A percentile compares a stretch with the other conserved stretches of the same genome.
Conservation (phyloP, 2,329 filamentous ascomycete genomes). For the Sclerotinia trifoliorum region DNA sequence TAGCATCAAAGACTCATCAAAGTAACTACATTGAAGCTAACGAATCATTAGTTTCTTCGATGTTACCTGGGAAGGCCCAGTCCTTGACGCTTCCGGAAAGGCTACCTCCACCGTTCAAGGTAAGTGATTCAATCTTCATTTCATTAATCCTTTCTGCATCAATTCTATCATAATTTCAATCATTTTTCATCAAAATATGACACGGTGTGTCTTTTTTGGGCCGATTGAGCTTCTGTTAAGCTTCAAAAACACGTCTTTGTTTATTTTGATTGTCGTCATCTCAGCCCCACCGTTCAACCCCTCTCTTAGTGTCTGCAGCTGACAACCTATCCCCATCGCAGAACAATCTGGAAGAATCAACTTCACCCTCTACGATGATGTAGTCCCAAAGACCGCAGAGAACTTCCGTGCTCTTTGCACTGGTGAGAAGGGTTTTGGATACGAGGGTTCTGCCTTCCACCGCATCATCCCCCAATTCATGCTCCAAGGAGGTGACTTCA, state of each 20-base stretch:
- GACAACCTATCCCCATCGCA: constrained; percentile 33
- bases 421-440: constrained; percentile 76
- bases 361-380: constrained; percentile 75
- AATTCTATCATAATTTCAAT: background rate
- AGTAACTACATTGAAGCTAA: constrained; percentile 24
- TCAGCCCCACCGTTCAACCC: constrained; percentile 22
- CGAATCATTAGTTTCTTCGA: constrained; percentile 63
- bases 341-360: constrained; percentile 76
- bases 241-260: constrained; percentile 19
- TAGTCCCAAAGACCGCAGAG: constrained; percentile 92
- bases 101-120: constrained; percentile 57
- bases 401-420: constrained; percentile 96
- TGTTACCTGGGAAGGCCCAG: constrained; percentile 68
- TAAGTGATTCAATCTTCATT: constrained; percentile 46
- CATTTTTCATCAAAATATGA: background rate
- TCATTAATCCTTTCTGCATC: constrained; percentile 18
- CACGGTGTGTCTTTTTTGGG: background rate
- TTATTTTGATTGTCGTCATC: constrained; percentile 30
- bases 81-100: constrained; percentile 59
- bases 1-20: no score
- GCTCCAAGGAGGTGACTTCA: constrained; percentile 96
- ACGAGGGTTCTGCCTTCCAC: constrained; percentile 82
- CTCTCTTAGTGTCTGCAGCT: constrained; percentile 28
- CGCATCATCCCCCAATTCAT: constrained; percentile 92
- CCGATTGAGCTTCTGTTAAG: constrained; percentile 19